Conservation (phyloP, 495 filamentous ascomycete genomes). For the Hypoxylon lienhwacheense region DNA sequence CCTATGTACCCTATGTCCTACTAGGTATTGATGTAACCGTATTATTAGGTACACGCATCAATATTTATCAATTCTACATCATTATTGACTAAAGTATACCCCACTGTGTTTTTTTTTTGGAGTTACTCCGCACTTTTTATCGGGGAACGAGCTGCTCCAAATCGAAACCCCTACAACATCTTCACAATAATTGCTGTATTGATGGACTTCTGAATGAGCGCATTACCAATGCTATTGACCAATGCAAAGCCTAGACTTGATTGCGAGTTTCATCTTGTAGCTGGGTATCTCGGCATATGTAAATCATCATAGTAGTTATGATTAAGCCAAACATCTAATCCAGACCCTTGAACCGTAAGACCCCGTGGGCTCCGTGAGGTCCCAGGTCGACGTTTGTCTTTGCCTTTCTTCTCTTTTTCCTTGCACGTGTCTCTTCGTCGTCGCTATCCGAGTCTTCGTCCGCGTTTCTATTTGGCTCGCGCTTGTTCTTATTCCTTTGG, state of each 20-base stretch:
- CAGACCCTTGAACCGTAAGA: constrained; percentile 66
- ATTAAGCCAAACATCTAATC: constrained; percentile 47
- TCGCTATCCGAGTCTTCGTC: constrained; percentile 38
- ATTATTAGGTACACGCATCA: too few species aligned
- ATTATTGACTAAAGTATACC: too few species aligned
- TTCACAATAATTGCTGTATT: too few species aligned
- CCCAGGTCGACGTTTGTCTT: constrained; percentile 55
- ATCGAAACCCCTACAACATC: too few species aligned
- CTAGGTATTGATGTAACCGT: too few species aligned
- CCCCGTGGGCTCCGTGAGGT: constrained; percentile 55
- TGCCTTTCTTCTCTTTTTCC: constrained; percentile 50
- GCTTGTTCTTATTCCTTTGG: constrained; percentile 42
- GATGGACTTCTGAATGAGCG: too few species aligned
- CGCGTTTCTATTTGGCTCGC: constrained; percentile 51
- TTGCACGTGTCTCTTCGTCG: constrained; percentile 36
- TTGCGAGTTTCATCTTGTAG: not conserved
- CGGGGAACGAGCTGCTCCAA: too few species aligned
- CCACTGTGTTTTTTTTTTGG: too few species aligned
- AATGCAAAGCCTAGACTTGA: not conserved
- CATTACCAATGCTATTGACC: not conserved
- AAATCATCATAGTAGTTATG: not conserved
- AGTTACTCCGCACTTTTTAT: too few species aligned
- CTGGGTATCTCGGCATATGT: constrained; percentile 33
- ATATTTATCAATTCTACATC: too few species aligned
- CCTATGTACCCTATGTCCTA: too few species aligned